phyloP scores from a whole-genome alignment of 2,329 filamentous ascomycete genomes.

The Beauveria rudraprayagi region DNA sequence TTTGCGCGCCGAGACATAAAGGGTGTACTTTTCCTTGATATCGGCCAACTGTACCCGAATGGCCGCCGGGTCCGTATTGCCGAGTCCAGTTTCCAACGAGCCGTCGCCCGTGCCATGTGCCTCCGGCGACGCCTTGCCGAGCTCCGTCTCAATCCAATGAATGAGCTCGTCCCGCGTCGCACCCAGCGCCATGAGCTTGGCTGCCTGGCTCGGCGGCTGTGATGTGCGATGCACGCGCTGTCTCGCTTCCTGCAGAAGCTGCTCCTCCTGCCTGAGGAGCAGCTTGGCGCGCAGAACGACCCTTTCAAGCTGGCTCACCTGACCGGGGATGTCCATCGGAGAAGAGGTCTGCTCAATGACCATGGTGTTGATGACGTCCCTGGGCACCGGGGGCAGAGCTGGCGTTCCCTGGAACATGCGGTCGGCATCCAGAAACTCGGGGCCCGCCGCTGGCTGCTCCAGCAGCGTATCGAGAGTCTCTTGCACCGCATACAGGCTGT shows the following conservation, averaged over 20 bases:
- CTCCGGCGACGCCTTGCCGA: constrained; percentile 40
- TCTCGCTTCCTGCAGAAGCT: constrained; percentile 40
- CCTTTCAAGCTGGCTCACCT: constrained; percentile 48
- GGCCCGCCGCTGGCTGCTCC: constrained; percentile 43
- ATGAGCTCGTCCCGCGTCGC: constrained; percentile 53
- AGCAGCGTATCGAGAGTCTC: constrained; percentile 42
- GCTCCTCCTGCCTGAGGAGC: constrained; percentile 47
- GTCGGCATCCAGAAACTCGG: constrained; percentile 41
- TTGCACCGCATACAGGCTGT: constrained; percentile 41
- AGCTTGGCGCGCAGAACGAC: constrained; percentile 51
- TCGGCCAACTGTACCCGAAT: constrained; percentile 34
- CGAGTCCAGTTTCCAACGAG: constrained; percentile 27
- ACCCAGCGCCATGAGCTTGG: constrained; percentile 45
- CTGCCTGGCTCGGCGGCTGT: constrained; percentile 24
- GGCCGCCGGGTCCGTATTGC: constrained; percentile 18
- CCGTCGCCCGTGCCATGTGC: constrained; percentile 18
- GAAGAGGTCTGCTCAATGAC: constrained; percentile 31
- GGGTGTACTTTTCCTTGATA: constrained; percentile 46
- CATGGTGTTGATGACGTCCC: constrained; percentile 42
- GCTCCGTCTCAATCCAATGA: constrained; percentile 56
- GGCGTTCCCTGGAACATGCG: constrained; percentile 37
- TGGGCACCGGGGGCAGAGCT: constrained; percentile 43
- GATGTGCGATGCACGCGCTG: constrained; percentile 27
- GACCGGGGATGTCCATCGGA: constrained; percentile 35
- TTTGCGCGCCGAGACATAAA: constrained; percentile 43